A percentile compares a stretch with the other conserved stretches of the same genome.
These are phyloP conservation scores for Tylopilus sp. DNA, from an alignment of 768 basidiomycete genomes.

Conservation along the genomic window DNA sequence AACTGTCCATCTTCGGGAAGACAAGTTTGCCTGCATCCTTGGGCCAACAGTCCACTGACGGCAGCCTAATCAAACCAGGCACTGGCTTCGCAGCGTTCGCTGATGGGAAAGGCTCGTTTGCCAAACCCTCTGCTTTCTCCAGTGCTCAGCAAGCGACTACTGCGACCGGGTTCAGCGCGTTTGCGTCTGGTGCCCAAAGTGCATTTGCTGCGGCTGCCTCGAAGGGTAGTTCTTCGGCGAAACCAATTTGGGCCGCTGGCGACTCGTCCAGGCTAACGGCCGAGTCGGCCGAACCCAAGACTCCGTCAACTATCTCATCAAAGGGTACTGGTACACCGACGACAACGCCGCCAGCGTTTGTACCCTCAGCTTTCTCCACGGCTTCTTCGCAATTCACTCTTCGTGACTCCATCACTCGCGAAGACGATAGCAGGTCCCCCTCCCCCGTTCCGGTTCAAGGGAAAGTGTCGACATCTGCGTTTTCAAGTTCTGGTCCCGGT, in stretches of 20 bases:
- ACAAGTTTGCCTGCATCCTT: constrained; percentile 7
- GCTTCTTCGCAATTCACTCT: not conserved
- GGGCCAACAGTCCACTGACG: constrained; percentile 13
- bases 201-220: constrained; percentile 26
- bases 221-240: constrained; percentile 15
- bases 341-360: not conserved
- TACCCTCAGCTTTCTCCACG: not conserved
- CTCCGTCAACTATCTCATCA: constrained; percentile 10
- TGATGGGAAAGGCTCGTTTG: constrained; percentile 25
- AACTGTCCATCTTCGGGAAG: constrained; percentile 33
- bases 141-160: constrained; percentile 9
- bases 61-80: constrained; percentile 30
- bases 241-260: constrained; percentile 21
- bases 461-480: constrained; percentile 3
- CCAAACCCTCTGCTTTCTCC: constrained; percentile 23
- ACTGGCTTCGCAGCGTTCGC: constrained; percentile 34
- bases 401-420: constrained; percentile 13
- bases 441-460: constrained; percentile 16
- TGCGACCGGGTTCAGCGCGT: constrained; percentile 33
- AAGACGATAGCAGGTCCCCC: constrained; percentile 29
- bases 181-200: constrained; percentile 28
- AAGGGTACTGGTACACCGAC: not conserved
- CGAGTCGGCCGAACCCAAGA: constrained; percentile 10
- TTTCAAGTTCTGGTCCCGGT: constrained; percentile 24
- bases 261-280: constrained; percentile 10